Evolutionary conservation across 805 yeast genomes (phyloP).

Genomic region (Ogataea allantospora): DNA sequence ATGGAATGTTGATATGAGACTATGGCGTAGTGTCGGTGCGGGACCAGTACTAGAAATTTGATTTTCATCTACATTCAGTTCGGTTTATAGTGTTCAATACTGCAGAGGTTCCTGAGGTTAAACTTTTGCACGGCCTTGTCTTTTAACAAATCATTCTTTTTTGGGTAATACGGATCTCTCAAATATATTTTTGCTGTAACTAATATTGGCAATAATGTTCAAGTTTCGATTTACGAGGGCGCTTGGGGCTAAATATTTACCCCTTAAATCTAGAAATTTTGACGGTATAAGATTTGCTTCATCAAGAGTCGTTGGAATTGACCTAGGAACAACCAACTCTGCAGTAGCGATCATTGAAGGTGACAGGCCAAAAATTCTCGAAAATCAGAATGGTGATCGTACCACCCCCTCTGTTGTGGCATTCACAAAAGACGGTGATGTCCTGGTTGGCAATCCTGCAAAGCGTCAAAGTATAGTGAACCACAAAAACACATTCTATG

Average conservation of each 20-base stretch:
- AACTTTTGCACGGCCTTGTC: too few relatives aligned
- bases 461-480: constrained; percentile 95
- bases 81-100: too few relatives aligned
- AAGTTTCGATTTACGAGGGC: neutral
- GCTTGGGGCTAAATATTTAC: neutral
- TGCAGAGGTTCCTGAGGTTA: too few relatives aligned
- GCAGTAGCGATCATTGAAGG: constrained; percentile 87
- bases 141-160: too few relatives aligned
- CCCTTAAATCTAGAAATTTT: neutral
- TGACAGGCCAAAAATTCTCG: constrained; percentile 70
- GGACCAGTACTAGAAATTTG: constrained; percentile 58
- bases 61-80: too few relatives aligned
- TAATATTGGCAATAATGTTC: too few relatives aligned
- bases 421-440: constrained; percentile 82
- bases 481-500: constrained; percentile 90
- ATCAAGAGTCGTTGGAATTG: constrained; percentile 74
- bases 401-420: constrained; percentile 95
- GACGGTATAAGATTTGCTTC: neutral
- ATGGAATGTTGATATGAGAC: constrained; percentile 85
- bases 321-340: constrained; percentile 86
- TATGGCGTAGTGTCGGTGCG: constrained; percentile 70
- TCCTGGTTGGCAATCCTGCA: constrained; percentile 91
- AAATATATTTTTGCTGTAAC: too few relatives aligned
- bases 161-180: too few relatives aligned
- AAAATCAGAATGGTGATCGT: constrained; percentile 73